A percentile compares a stretch with the other conserved stretches of the same genome.
phyloP scores from a whole-genome alignment of 352 stramenopile species.

The Phytophthora pluvialis region DNA sequence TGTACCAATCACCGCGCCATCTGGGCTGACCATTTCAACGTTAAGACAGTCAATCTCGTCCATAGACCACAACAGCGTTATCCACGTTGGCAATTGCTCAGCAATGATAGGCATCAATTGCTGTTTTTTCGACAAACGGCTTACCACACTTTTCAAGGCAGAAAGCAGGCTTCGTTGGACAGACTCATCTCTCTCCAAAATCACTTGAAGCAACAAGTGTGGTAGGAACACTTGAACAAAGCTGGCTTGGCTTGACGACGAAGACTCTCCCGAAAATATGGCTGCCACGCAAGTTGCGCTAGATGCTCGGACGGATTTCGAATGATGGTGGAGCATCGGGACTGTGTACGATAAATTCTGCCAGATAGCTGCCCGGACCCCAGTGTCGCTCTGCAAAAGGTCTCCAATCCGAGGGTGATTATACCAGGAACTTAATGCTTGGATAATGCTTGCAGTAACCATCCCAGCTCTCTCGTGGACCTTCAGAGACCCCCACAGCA shows the following conservation, averaged over 20 bases:
- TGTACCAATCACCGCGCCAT: background rate
- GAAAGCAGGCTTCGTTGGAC: constrained; percentile 38
- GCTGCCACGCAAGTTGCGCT: constrained; percentile 54
- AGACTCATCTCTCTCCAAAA: constrained; percentile 49
- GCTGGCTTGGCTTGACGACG: constrained; percentile 4
- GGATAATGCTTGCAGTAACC: constrained; percentile 39
- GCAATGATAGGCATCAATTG: constrained; percentile 34
- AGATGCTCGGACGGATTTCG: constrained; percentile 44
- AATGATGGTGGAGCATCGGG: constrained; percentile 69
- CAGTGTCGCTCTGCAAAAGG: constrained; percentile 34
- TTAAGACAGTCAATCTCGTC: constrained; percentile 42
- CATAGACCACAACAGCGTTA: constrained; percentile 59
- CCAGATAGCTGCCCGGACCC: constrained; percentile 33
- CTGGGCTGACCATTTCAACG: constrained; percentile 15
- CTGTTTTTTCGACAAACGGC: constrained; percentile 23
- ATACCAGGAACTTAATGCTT: constrained; percentile 55
- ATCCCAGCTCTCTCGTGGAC: constrained; percentile 36
- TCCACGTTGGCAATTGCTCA: constrained; percentile 42
- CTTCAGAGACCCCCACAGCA: constrained; percentile 54
- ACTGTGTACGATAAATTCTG: constrained; percentile 45
- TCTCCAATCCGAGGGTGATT: constrained; percentile 26
- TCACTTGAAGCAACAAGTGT: constrained; percentile 68
- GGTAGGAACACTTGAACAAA: constrained; percentile 50
- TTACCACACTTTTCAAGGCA: constrained; percentile 52
- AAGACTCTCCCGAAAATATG: constrained; percentile 40